Evolutionary conservation across 176 grass and related monocot genomes (phyloP), one percentile per base, ranked within the genome.

Genomic region (Oryza coarctata): DNA sequence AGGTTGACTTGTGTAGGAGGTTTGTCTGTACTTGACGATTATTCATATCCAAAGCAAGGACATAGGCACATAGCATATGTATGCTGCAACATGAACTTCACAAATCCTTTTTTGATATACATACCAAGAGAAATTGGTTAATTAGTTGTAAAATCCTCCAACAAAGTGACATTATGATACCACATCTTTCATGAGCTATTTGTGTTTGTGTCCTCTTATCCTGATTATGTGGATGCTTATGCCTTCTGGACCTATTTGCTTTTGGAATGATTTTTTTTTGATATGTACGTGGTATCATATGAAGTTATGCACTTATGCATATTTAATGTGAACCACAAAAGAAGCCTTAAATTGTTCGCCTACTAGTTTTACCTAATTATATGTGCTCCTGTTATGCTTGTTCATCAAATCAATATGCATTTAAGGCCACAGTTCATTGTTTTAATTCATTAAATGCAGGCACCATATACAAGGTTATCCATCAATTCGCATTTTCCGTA

Each of bases 401-500:
- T 79, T 71, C 18, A 41, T 71, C 63, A 26, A 81, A 20, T 63
- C 61, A 43, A 83, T 43, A 68, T 39, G 39, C 26, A 69, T 18
- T 34, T 74, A 60, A 28, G 22, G n/a, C 40, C 68, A 72, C 29
- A 41, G 80, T 47, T 84, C 13, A 63, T 77, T 3, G 33, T 71
- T 75, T 76, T 23, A 65, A 14, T 79, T 61, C 41, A 88, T 79
- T 41, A 87, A 87, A 84, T 92, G 72, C 86, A 99, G 97, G 86
- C 82, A 94, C 71, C 97, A 99, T 69, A 94, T 99, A 81, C 97
- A 99, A 82, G 97, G 93, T 31, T 99, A 99, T 77, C 93, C 93
- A 71, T 95, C 93, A 74, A 99, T 99, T 85, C 97, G 91, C 13
- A 89, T 95, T 83, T 99, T 99, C 85, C 93, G 70, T 73, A 99